These are phyloP conservation scores for Aureobasidium subglaciale DNA, from an alignment of 2,329 filamentous ascomycete genomes.

Conservation along the genomic window DNA sequence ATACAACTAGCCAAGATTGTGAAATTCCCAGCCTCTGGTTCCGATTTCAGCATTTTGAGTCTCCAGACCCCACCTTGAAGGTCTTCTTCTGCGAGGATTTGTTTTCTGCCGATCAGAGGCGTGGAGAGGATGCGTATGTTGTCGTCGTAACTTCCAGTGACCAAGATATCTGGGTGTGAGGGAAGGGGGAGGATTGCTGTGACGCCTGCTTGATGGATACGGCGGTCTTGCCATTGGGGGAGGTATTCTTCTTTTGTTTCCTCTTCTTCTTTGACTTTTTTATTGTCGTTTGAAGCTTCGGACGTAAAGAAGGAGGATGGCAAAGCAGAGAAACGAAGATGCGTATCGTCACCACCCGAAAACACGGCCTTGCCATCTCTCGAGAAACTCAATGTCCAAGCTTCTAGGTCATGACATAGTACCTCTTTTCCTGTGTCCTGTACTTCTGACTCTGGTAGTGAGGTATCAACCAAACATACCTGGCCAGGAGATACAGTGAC, in stretches of 20 bases:
- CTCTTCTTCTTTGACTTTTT: not conserved
- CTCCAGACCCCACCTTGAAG: slow-evolving; percentile 84
- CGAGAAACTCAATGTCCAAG: slow-evolving; percentile 63
- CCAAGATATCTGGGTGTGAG: slow-evolving; percentile 48
- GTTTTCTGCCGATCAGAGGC: slow-evolving; percentile 33
- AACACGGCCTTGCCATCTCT: slow-evolving; percentile 39
- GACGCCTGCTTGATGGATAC: slow-evolving; percentile 71
- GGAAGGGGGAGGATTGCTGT: slow-evolving; percentile 72
- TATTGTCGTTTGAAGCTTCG: too few species aligned
- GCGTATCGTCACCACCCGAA: slow-evolving; percentile 71
- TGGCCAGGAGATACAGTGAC: slow-evolving; percentile 64
- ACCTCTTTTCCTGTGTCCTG: slow-evolving; percentile 20
- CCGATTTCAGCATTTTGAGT: slow-evolving; percentile 52
- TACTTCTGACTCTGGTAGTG: not conserved
- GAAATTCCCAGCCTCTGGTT: slow-evolving; percentile 24
- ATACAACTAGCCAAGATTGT: slow-evolving; percentile 82
- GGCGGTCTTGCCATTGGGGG: slow-evolving; percentile 42
- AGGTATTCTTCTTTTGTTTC: not conserved
- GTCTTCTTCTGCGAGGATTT: slow-evolving; percentile 55
- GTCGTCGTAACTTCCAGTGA: slow-evolving; percentile 93
- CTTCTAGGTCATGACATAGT: slow-evolving; percentile 51
- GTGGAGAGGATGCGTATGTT: slow-evolving; percentile 59
- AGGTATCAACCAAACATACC: slow-evolving; percentile 37
- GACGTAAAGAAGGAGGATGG: slow-evolving; percentile 19
- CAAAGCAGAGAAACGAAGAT: slow-evolving; percentile 33